Base-by-base conservation (phyloP, 345 rosid species). In the Sisymbrium altissimum region DNA sequence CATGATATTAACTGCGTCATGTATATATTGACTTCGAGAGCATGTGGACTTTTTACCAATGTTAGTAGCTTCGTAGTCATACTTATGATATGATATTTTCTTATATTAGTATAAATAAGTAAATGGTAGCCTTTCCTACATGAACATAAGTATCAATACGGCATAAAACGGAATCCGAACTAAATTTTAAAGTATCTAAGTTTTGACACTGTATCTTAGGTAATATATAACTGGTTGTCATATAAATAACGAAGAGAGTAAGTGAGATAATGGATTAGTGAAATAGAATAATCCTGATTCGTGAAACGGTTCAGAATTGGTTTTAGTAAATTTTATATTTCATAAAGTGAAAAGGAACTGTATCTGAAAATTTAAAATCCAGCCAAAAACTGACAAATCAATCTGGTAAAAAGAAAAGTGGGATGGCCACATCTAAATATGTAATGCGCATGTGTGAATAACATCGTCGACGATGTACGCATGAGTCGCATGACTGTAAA, bases 1-100 rank as follows among this genome's bases (percentile, higher is more conserved):
- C 65, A 69, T 62, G 69, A 17, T 49, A 66, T 66, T 75, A 49
- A 61, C 21, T 68, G 54, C 64, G 64, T 53, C 48, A 44, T 62
- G 41, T 13, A 23, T 5, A 8, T 44, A 6, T 58, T 62, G 79
- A 69, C 75, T 69, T 69, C 38, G 49, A 13, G 18, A 66, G 38
- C 73, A 18, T 14, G 36, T 57, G 59, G 33, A 33, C 44, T 23
- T 12, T 55, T 57, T 57, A 14, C 32, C 4, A 45, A 36, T 46
- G 25, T 7, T 55, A 30, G 32, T 52, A 54, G 38, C 11, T 53
- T 30, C 39, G 57, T 52, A 11, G 10, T 27, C 58, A 13, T 6
- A 27, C 13, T 27, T 27, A 27, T 27, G 35, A 54, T 29, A 14
- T 1, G 38, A 30, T 12, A 27, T 12, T 53, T 25, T 25, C 33